A percentile compares a stretch with the other conserved stretches of the same genome.
These are phyloP conservation scores for Pythium myriotylum DNA, from an alignment of 352 stramenopile species.

Conservation along the genomic window DNA sequence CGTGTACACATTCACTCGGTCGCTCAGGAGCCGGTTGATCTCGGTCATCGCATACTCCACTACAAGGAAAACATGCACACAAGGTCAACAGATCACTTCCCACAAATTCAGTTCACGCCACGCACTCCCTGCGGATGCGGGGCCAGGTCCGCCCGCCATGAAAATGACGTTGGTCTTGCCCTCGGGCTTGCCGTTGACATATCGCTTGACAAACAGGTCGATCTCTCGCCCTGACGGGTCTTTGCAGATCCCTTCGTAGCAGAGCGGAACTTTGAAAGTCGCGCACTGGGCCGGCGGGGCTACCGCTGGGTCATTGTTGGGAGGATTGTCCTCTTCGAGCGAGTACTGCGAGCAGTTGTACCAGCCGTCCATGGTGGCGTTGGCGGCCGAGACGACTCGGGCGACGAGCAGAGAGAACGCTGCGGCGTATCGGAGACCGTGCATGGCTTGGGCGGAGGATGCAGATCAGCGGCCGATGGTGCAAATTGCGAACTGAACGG, in stretches of 20 bases:
- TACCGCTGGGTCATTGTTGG: not conserved
- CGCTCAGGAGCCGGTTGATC: constrained; percentile 30
- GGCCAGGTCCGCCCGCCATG: constrained; percentile 8
- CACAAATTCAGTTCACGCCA: not conserved
- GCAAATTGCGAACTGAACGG: no score
- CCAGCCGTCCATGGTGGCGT: constrained; percentile 1
- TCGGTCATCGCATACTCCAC: constrained; percentile 29
- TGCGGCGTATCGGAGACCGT: not conserved
- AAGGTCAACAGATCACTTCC: not conserved
- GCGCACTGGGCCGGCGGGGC: constrained; percentile 35
- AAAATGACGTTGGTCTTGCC: constrained; percentile 11
- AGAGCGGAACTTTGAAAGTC: constrained; percentile 35
- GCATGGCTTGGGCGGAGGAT: not conserved
- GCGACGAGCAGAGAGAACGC: not conserved
- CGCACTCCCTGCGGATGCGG: not conserved
- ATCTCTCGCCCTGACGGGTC: constrained; percentile 19
- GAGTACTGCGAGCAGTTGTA: constrained; percentile 11
- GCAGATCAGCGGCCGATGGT: no score
- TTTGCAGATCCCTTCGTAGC: constrained; percentile 38
- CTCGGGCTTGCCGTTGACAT: constrained; percentile 4
- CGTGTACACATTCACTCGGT: constrained; percentile 46
- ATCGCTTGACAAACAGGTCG: constrained; percentile 47
- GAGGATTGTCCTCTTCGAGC: not conserved
- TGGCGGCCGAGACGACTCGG: not conserved
- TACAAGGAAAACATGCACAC: not conserved